phyloP scores from a whole-genome alignment of 495 filamentous ascomycete species.

The Penicillium simplicissimum region DNA sequence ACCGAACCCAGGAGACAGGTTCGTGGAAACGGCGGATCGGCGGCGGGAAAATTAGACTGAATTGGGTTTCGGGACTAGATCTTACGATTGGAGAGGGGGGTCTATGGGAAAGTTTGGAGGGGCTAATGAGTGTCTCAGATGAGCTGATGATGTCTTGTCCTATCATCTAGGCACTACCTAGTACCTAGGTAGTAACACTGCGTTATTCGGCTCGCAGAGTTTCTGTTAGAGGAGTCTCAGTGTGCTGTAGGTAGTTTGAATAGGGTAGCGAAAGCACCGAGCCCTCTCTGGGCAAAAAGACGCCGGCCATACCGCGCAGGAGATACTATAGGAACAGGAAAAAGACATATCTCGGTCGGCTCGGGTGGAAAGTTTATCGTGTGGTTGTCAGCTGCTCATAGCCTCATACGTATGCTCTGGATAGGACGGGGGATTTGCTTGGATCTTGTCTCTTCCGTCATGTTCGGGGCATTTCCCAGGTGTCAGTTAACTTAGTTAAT shows the following conservation, averaged over 20 bases:
- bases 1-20: slow-evolving; percentile 16
- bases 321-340: not conserved
- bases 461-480: not conserved
- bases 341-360: not conserved
- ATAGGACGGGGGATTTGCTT: not conserved
- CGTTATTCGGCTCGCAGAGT: not conserved
- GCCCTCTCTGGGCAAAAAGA: not conserved
- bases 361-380: not conserved
- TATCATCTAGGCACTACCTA: not conserved
- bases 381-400: not conserved
- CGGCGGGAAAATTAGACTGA: slow-evolving; percentile 1
- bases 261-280: not conserved
- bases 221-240: not conserved
- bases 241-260: not conserved
- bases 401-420: too few species aligned
- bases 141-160: not conserved
- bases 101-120: not conserved
- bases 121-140: not conserved
- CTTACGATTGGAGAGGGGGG: not conserved
- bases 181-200: too few species aligned
- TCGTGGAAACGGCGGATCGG: slow-evolving; percentile 13
- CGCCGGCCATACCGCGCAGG: not conserved
- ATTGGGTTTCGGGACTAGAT: slow-evolving; percentile 3
- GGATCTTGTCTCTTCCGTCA: not conserved
- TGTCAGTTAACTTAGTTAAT: too few species aligned